Base-by-base conservation (phyloP, 73 alveolate species). In the Paramecium sonneborni region DNA sequence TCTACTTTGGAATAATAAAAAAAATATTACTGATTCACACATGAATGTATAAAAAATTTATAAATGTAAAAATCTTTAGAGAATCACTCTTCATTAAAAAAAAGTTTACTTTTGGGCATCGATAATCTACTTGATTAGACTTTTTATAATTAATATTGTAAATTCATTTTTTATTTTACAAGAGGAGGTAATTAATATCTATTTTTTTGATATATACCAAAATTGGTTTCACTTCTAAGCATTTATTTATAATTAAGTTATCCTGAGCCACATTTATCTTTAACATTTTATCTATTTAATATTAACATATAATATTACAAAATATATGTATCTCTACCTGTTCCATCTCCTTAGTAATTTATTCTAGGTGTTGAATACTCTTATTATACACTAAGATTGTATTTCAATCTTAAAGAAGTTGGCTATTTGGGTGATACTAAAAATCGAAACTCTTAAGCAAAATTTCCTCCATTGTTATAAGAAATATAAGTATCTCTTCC, bases 401-500 rank as follows among this genome's bases (percentile, higher is more conserved):
- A 34, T 34, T 32, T 67, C 21, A 67, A 14, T 15, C 46, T 23
- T 1, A 67, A 14, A 3, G 52, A 28, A 28, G 85, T 67, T 24
- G 52, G 39, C 85, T 12, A 28, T 67, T 67, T 32, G 6, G 85
- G 85, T 14, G 52, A 30, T 14, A n/a, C 85, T 32, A 67, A 34
- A 67, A 67, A 67, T 15, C 85, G 85, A 30, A 67, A 67, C 28
- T 67, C 85, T 32, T 28, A 28, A 24, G 52, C 44, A 67, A 67
- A 67, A 34, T 67, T 67, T 15, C 85, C 85, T 24, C 85, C 85
- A 67, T 67, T 67, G 12, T 67, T 67, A 67, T 67, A 67, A 14
- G 85, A 67, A 30, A 67, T 67, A 34, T 67, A 67, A 30, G 85
- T 67, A 9, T 67, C 85, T 15, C 85, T 67, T 32, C 85, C 85